Base-by-base conservation (phyloP, 768 basidiomycete genomes). In the Psilocybe cubensis region DNA sequence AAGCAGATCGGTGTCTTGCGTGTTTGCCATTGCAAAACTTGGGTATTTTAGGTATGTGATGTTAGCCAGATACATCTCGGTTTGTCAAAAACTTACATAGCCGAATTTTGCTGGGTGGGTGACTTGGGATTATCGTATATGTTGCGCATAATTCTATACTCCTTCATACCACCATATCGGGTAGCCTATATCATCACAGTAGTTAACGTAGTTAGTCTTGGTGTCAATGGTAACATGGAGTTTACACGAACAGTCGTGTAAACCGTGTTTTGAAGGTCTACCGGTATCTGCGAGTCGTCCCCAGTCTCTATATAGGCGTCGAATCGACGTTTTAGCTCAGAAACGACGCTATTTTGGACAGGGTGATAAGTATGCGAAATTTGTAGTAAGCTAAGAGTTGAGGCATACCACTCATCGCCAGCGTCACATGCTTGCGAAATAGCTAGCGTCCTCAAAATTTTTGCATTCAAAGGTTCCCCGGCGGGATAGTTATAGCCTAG, bases 241-340 rank as follows among this genome's bases (percentile, higher is more conserved):
- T 33, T 33, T 7, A 33, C 6, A 52, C 82, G 17, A 61, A 89
- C 88, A 48, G 73, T 77, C 25, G 69, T 63, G 70, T 79, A 87
- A 41, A 84, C 83, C 35, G 79, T 72, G 28, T 76, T 66, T 62
- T 89, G 82, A 43, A 98, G 72, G 73, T 98, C 96, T 23, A 85
- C 82, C 6, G 93, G 92, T 62, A 98, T 92, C 52, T 72, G 76
- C 0, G 87, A 88, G 63, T 89, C 84, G 66, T 96, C 91, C 9
- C 84, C 83, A 12, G 85, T 90, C 57, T 83, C 79, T 64, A 88
- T 69, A 68, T 87, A 93, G 24, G 82, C 74, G 31, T 77, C 73
- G 77, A 97, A 98, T 54, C 92, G 87, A 21, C 74, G 72, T 63
- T 79, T 75, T 48, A 96, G 76, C 67, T 93, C 90, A 45, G 81